Evolutionary conservation across 495 filamentous ascomycete species (phyloP).

Genomic region (Trichocladium antarcticum): DNA sequence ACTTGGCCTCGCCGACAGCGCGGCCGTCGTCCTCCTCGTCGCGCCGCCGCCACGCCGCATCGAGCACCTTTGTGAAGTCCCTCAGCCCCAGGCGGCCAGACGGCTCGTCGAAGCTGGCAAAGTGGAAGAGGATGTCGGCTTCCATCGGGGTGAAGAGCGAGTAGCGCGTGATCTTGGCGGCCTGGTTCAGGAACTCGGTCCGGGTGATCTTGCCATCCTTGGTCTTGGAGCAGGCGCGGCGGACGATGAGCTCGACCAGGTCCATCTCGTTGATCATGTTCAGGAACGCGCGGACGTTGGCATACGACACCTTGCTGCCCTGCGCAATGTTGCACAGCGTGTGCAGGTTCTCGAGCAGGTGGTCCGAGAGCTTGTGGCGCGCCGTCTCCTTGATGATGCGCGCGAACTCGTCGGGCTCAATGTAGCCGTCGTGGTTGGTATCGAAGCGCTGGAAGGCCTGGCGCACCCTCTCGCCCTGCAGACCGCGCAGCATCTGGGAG

Average conservation of each 20-base stretch:
- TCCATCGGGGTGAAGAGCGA: slow-evolving; percentile 97
- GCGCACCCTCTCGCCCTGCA: slow-evolving; percentile 89
- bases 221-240: slow-evolving; percentile 74
- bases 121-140: slow-evolving; percentile 97
- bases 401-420: slow-evolving; percentile 91
- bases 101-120: slow-evolving; percentile 81
- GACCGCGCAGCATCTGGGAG: slow-evolving; percentile 90
- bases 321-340: slow-evolving; percentile 91
- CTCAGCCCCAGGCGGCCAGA: slow-evolving; percentile 68
- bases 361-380: slow-evolving; percentile 94
- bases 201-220: slow-evolving; percentile 84
- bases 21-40: slow-evolving; percentile 33
- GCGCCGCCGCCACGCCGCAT: slow-evolving; percentile 73
- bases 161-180: slow-evolving; percentile 78
- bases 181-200: slow-evolving; percentile 90
- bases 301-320: slow-evolving; percentile 89
- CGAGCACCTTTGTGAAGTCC: slow-evolving; percentile 91
- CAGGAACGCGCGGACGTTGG: slow-evolving; percentile 93
- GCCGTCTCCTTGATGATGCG: slow-evolving; percentile 88
- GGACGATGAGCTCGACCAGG: slow-evolving; percentile 81
- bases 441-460: slow-evolving; percentile 92
- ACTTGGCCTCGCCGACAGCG: slow-evolving; percentile 37
- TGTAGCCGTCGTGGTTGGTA: slow-evolving; percentile 91
- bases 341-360: slow-evolving; percentile 85
- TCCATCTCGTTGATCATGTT: slow-evolving; percentile 98